Percentiles rank a stretch among this genome's conserved stretches.
Evolutionary conservation across 2,329 filamentous ascomycete genomes (phyloP).

Genomic region (Aspergillus flavus): DNA sequence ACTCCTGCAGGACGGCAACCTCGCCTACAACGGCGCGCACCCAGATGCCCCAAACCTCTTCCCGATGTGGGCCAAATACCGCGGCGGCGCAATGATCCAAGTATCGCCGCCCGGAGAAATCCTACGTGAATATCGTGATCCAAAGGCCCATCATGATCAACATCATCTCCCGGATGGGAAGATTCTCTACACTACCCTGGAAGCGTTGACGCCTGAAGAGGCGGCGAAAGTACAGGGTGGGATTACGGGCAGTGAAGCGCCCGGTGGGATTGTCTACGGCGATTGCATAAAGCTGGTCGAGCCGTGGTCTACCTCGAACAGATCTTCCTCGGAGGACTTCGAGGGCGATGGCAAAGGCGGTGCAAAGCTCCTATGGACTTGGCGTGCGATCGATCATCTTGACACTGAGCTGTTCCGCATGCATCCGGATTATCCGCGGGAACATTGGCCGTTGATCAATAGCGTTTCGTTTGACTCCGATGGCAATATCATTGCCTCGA

Average conservation of each 20-base stretch:
- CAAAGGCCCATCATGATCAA: conserved; percentile 50
- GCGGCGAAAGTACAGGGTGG: conserved; percentile 44
- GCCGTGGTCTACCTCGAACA: conserved; percentile 21
- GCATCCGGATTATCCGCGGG: conserved; percentile 36
- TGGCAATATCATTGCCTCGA: conserved; percentile 47
- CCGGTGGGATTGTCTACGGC: conserved; percentile 29
- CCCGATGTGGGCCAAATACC: conserved; percentile 50
- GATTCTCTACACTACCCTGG: conserved; percentile 47
- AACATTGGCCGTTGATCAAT: conserved; percentile 52
- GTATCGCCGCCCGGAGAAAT: conserved; percentile 42
- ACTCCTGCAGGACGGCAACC: conserved; percentile 48
- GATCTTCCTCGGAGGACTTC: conserved; percentile 26
- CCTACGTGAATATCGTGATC: conserved; percentile 45
- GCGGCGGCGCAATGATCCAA: conserved; percentile 50
- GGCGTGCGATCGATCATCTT: conserved; percentile 48
- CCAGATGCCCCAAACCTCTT: conserved; percentile 43
- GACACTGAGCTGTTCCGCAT: conserved; percentile 42
- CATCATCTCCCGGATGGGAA: conserved; percentile 48
- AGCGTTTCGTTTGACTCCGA: conserved; percentile 43
- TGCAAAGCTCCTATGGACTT: conserved; percentile 47
- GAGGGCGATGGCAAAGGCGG: conserved; percentile 13
- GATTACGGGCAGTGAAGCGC: conserved; percentile 42
- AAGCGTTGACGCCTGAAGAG: conserved; percentile 41
- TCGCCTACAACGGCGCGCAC: conserved; percentile 49
- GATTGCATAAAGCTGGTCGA: conserved; percentile 51